A percentile compares a stretch with the other conserved stretches of the same genome.
Evolutionary conservation across 768 basidiomycete species (phyloP).

Genomic region (Galerina marginata): DNA sequence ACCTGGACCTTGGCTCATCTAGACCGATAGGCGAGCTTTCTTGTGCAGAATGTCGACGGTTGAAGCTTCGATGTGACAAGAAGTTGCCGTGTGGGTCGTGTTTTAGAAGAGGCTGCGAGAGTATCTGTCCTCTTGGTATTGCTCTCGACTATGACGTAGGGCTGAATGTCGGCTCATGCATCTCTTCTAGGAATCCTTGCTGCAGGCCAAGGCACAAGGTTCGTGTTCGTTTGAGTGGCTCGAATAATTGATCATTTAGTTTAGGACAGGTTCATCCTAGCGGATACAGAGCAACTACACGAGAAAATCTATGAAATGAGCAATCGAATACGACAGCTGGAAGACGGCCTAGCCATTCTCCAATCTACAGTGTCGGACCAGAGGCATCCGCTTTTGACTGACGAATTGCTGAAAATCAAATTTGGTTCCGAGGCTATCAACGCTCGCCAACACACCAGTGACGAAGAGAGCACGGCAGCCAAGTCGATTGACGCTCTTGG

Average conservation of each 20-base stretch:
- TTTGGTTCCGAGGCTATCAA: slow-evolving; percentile 58
- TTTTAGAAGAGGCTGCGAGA: slow-evolving; percentile 62
- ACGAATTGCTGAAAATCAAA: slow-evolving; percentile 60
- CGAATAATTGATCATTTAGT: background rate
- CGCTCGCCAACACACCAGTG: slow-evolving; percentile 26
- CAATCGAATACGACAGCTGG: slow-evolving; percentile 69
- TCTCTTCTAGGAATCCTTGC: slow-evolving; percentile 47
- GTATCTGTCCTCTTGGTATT: slow-evolving; percentile 66
- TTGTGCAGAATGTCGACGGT: slow-evolving; percentile 57
- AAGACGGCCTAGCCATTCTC: slow-evolving; percentile 68
- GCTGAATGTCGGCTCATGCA: background rate
- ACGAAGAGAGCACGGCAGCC: slow-evolving; percentile 39
- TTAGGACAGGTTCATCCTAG: slow-evolving; percentile 60
- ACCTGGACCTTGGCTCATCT: background rate
- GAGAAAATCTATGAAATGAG: slow-evolving; percentile 71
- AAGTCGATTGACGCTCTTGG: slow-evolving; percentile 62
- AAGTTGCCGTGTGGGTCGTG: slow-evolving; percentile 57
- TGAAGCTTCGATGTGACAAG: slow-evolving; percentile 60
- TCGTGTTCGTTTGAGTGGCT: slow-evolving; percentile 10
- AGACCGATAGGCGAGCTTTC: slow-evolving; percentile 49
- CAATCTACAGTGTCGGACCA: slow-evolving; percentile 62
- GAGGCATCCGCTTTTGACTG: slow-evolving; percentile 62
- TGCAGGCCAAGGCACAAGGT: slow-evolving; percentile 58
- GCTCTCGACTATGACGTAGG: background rate
- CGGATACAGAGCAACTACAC: slow-evolving; percentile 70